Evolutionary conservation across 1,284 basidiomycete species (phyloP), one percentile per base, ranked within the genome.

Genomic region (Ustilago sp.): DNA sequence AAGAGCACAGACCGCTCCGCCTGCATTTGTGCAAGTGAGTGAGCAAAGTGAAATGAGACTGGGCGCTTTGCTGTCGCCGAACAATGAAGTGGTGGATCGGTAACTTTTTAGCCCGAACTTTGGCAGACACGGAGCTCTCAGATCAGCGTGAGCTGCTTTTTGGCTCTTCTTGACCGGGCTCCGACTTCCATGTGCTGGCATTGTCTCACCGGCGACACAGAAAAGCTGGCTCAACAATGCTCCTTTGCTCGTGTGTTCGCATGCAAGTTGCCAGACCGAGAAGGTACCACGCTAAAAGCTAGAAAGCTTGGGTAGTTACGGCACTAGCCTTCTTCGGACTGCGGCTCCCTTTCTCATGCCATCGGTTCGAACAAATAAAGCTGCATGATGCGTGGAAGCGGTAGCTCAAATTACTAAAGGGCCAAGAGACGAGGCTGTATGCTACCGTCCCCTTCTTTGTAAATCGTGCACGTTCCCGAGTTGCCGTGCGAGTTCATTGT

Each of bases 21-120:
- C 43, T 4, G 41, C 23, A 50, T 50, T 50, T 32, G 12, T 34
- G 55, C 36, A 31, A 41, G 54, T 11, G 15, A 45, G 51, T 28
- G 23, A 28, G 23, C 23, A 28, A 28, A 36, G 51, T n/a, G 15
- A 28, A n/a, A 31, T 13, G 28, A 32, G 48, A 13, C 23, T 13
- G 48, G 43, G 43, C 43, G 19, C 19, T 19, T 45, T n/a, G 5
- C 48, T 50, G 48, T 7, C 6, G 19, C 55, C 19, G 36, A 55
- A 55, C 53, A 58, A 58, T 58, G 32, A 43, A 58, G 31, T 17
- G 8, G 45, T 34, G 55, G 17, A 48, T 58, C 56, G 56, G 41
- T 28, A 34, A 8, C 4, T 38, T 58, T 58, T 28, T 35, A 4
- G 41, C 28, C 56, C 56, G 43, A 58, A 28, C 17, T 12, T 35